A percentile compares a stretch with the other conserved stretches of the same genome.
Conservation (phyloP, 2,329 filamentous ascomycete species). For the Fusarium torulosum region DNA sequence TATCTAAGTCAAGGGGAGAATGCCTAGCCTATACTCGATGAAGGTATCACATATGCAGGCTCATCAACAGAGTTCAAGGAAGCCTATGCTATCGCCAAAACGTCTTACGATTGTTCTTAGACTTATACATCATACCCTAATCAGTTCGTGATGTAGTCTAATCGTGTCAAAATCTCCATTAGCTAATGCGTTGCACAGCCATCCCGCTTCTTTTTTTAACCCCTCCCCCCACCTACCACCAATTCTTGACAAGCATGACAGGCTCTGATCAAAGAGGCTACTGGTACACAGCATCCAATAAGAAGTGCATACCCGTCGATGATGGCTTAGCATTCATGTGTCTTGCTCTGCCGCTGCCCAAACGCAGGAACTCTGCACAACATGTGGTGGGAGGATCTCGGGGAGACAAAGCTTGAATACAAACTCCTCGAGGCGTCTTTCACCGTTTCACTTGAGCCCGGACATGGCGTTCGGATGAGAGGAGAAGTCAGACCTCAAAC, state of each 20-base stretch:
- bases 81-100: constrained; percentile 7
- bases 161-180: constrained; percentile 15
- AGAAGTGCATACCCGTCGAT: constrained; percentile 27
- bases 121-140: background rate
- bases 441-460: constrained; percentile 37
- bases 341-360: constrained; percentile 20
- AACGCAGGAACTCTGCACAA: constrained; percentile 46
- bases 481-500: constrained; percentile 39
- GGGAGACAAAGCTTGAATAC: constrained; percentile 33
- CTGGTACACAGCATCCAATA: constrained; percentile 41
- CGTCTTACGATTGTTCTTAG: constrained; percentile 11
- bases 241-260: constrained; percentile 19
- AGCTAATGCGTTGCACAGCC: constrained; percentile 45
- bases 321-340: constrained; percentile 36
- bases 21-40: constrained; percentile 24
- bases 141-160: background rate
- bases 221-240: constrained; percentile 27
- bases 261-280: constrained; percentile 21
- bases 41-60: constrained; percentile 11
- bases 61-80: constrained; percentile 4
- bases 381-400: constrained; percentile 35
- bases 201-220: constrained; percentile 50
- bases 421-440: constrained; percentile 39
- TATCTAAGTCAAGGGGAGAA: constrained; percentile 1
- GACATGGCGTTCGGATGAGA: constrained; percentile 36